A percentile compares a stretch with the other conserved stretches of the same genome.
phyloP scores from a whole-genome alignment of 2,329 filamentous ascomycete species.

The Aspergillus ibericus region DNA sequence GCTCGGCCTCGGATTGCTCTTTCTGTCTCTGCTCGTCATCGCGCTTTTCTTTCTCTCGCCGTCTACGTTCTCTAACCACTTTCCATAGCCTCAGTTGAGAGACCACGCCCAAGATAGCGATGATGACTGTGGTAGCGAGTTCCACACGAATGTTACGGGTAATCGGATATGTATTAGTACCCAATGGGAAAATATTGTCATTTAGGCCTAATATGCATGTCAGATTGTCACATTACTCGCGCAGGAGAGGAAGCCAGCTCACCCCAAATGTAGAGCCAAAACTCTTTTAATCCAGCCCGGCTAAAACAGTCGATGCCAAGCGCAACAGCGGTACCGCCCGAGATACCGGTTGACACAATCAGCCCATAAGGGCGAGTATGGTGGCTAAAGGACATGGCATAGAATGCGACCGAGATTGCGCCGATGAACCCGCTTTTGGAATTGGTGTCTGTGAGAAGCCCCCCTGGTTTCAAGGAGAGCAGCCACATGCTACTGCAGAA shows the following conservation, averaged over 20 bases:
- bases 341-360: slow-evolving; percentile 74
- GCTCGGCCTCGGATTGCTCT: slow-evolving; percentile 66
- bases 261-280: slow-evolving; percentile 92
- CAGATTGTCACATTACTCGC: background rate
- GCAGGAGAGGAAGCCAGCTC: slow-evolving; percentile 24
- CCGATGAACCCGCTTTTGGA: slow-evolving; percentile 75
- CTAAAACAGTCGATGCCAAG: slow-evolving; percentile 90
- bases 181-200: slow-evolving; percentile 72
- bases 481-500: slow-evolving; percentile 92
- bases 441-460: slow-evolving; percentile 63
- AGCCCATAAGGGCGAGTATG: slow-evolving; percentile 76
- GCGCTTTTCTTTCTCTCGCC: slow-evolving; percentile 47
- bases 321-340: slow-evolving; percentile 74
- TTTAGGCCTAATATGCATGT: slow-evolving; percentile 60
- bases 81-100: slow-evolving; percentile 88
- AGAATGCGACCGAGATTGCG: slow-evolving; percentile 66
- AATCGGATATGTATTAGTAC: slow-evolving; percentile 75
- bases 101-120: slow-evolving; percentile 72
- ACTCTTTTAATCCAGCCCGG: slow-evolving; percentile 87
- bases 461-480: slow-evolving; percentile 72
- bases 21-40: slow-evolving; percentile 56
- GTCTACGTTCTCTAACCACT: slow-evolving; percentile 61
- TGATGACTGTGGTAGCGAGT: slow-evolving; percentile 71
- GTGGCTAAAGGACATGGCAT: slow-evolving; percentile 74
- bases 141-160: slow-evolving; percentile 86